Base-by-base conservation (phyloP, 306 rosid genomes). In the Pyrus bretschneideri region DNA sequence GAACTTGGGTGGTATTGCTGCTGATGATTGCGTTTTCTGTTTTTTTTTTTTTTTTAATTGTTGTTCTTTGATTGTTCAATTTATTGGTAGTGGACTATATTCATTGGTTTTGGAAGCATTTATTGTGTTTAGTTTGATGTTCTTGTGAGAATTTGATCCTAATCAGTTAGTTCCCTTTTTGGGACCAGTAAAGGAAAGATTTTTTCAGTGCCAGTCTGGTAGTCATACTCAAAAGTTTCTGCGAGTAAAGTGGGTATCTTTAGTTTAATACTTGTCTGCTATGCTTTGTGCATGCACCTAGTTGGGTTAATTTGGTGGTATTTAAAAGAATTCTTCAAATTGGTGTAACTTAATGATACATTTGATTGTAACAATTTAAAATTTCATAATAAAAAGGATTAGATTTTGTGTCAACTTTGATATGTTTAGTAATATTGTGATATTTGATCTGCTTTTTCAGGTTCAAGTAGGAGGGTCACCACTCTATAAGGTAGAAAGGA, bases 391-490 rank as follows among this genome's bases (percentile, higher is more conserved):
- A 21, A 57, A 68, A 33, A 9, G n/a, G 67, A 42, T 46, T 45
- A 22, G 31, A 72, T 54, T 27, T 49, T 42, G 65, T 25, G 45
- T 51, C 51, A 29, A 27, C 29, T 70, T 69, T 64, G 21, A 23
- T 49, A 67, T 52, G 72, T 46, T 40, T 35, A 13, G 13, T 27
- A 11, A 62, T 6, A 9, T 27, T 25, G 21, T 73, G 27, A 35
- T 72, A 3, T 22, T 17, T 72, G 30, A 25, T 33, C 33, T 40
- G 7, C 13, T 69, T 49, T 46, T 17, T 45, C 5, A 93, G 97
- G 98, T 93, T 82, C 90, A 90, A 86, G 96, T 93, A 30, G 98
- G 98, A 88, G 92, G 97, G 6, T 93, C 97, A 1, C 98, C 98
- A 3, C 44, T 81, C 9, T 93, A 88, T 73, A 91, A 93, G 80